Base-by-base conservation (phyloP, 2,329 filamentous ascomycete genomes). In the Ophiocordyceps camponoti-floridani region DNA sequence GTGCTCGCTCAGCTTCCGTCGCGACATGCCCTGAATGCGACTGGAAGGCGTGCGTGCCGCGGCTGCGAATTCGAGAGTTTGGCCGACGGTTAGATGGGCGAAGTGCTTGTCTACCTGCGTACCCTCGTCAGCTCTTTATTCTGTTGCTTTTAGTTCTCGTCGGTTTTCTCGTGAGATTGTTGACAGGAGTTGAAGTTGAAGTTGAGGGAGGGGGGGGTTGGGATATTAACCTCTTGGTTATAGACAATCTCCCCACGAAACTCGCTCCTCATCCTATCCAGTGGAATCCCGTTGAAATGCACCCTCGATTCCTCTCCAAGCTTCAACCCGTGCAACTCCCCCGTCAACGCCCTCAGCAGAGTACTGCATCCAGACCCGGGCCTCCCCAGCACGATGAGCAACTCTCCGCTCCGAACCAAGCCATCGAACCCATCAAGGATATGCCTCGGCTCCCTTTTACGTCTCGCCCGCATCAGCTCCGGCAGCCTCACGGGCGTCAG, bases 21-120 rank as follows among this genome's bases (percentile, higher is more conserved):
- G 70, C 2, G 69, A 71, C 53, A 84, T 75, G 27, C 74, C 78
- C 11, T 75, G 66, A 27, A 81, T 68, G 2, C 79, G 66, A 44
- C 79, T 73, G 1, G 75, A 72, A 0, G 82, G 82, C 0, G 82
- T 82, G 44, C 80, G 69, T 1, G 77, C 76, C 43, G 77, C 73
- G 1, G 83, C 70, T 0, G 84, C 84, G 55, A 88, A 88, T 43
- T 75, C 69, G 0, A 89, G 66, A 0, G 83, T 89, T 50, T 85
- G 72, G 1, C 79, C 76, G 11, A 88, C 82, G 0, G 79, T 84
- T 19, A 91, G 63, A n/a, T 83, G 79, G 0, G 83, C 78, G 50
- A 86, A 88, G 56, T 88, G 83, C 27, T 80, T 69, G 56, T 86
- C 82, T 27, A 72, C 69, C 61, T 23, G 23, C 23, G 23, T 3